Evolutionary conservation across 768 basidiomycete species (phyloP).

Genomic region (Phanerochaete carnosa): DNA sequence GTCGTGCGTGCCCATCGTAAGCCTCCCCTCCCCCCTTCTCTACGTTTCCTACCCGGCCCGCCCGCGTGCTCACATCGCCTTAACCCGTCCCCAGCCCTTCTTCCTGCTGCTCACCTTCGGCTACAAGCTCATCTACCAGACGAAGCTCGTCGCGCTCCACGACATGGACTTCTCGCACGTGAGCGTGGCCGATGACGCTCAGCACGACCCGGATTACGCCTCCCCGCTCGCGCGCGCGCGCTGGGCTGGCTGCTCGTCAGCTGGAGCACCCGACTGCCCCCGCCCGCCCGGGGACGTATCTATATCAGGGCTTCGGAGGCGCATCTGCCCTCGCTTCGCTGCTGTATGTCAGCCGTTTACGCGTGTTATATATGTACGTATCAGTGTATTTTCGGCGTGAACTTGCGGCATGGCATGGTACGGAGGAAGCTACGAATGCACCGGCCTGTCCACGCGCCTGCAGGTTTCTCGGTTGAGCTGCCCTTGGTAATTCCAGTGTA

Average conservation of each 20-base stretch:
- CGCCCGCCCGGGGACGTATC: too few species aligned
- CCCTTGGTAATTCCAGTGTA: too few species aligned
- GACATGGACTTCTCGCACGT: slow-evolving; percentile 19
- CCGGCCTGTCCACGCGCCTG: too few species aligned
- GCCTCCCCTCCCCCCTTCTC: neutral
- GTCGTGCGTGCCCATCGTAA: slow-evolving; percentile 25
- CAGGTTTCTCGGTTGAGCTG: too few species aligned
- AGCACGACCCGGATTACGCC: neutral
- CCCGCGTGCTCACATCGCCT: neutral
- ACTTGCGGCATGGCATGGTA: too few species aligned
- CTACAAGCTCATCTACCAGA: slow-evolving; percentile 26
- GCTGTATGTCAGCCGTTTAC: too few species aligned
- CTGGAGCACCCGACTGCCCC: too few species aligned
- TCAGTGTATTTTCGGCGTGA: too few species aligned
- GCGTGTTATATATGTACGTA: too few species aligned
- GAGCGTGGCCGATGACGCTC: neutral
- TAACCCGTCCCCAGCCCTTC: slow-evolving; percentile 16
- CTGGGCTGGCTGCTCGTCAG: slow-evolving; percentile 1
- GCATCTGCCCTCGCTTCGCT: too few species aligned
- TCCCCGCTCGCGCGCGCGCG: neutral
- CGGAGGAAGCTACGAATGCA: too few species aligned
- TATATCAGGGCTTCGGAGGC: too few species aligned
- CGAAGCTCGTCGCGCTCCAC: slow-evolving; percentile 18
- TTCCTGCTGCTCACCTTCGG: slow-evolving; percentile 24
- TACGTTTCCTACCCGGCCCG: neutral